Evolutionary conservation across 1,284 basidiomycete genomes (phyloP).

Genomic region (Paramarasmius palmivorus): DNA sequence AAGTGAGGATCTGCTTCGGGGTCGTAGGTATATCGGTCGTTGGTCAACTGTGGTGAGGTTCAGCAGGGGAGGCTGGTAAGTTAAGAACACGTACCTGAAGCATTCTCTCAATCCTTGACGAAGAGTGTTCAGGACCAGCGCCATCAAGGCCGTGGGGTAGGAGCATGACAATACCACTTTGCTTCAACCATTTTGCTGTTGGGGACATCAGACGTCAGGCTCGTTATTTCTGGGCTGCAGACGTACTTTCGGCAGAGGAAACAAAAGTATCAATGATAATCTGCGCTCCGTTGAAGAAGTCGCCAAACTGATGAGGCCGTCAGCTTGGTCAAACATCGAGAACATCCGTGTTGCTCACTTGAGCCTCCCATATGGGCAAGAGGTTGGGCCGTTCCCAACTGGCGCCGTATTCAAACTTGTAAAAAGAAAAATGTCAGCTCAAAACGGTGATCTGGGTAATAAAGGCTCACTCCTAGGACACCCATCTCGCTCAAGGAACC

Average conservation of each 20-base stretch:
- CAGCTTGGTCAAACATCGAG: not conserved
- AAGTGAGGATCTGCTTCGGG: slow-evolving; percentile 23
- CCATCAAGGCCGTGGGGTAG: slow-evolving; percentile 88
- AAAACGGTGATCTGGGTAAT: slow-evolving; percentile 1
- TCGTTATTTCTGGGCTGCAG: not conserved
- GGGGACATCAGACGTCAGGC: slow-evolving; percentile 7
- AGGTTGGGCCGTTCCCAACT: slow-evolving; percentile 84
- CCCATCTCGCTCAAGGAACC: slow-evolving; percentile 87
- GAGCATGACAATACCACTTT: slow-evolving; percentile 85
- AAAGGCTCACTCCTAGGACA: slow-evolving; percentile 69
- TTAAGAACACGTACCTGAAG: slow-evolving; percentile 55
- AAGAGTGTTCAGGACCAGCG: slow-evolving; percentile 90
- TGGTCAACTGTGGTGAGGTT: slow-evolving; percentile 53
- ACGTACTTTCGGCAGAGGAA: slow-evolving; percentile 77
- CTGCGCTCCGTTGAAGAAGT: slow-evolving; percentile 90
- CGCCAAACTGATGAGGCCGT: slow-evolving; percentile 62
- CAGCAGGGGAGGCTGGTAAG: not conserved
- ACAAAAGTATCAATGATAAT: slow-evolving; percentile 89
- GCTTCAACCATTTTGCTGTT: slow-evolving; percentile 89
- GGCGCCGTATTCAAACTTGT: slow-evolving; percentile 83
- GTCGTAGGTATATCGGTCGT: slow-evolving; percentile 57
- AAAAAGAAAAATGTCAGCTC: not conserved
- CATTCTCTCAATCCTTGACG: slow-evolving; percentile 83
- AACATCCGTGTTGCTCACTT: slow-evolving; percentile 42
- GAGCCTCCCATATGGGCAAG: slow-evolving; percentile 89